These are phyloP conservation scores for Avena atlantica DNA, from an alignment of 176 grass and related monocot genomes.

Conservation along the genomic window DNA sequence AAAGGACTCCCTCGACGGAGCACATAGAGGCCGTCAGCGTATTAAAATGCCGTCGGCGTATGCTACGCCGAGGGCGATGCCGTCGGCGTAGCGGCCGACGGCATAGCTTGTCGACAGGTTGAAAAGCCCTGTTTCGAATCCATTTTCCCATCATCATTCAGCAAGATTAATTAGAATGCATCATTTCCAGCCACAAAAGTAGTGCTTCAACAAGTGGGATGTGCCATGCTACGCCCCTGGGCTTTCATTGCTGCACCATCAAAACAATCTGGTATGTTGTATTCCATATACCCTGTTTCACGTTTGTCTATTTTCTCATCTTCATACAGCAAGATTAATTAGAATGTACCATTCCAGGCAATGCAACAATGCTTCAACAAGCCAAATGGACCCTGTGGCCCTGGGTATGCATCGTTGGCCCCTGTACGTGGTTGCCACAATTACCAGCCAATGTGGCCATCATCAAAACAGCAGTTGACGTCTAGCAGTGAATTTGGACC, in stretches of 20 bases:
- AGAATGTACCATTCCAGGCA: not conserved
- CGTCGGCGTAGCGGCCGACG: too few relatives aligned
- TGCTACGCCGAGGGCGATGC: too few relatives aligned
- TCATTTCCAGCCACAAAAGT: not conserved
- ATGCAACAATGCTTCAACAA: not conserved
- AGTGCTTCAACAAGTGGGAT: not conserved
- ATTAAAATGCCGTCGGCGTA: too few relatives aligned
- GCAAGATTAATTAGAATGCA: not conserved
- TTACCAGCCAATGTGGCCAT: too few relatives aligned
- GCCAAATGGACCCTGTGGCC: not conserved
- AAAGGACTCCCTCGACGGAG: too few relatives aligned
- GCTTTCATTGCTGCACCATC: not conserved
- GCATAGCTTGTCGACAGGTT: too few relatives aligned
- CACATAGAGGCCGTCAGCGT: too few relatives aligned
- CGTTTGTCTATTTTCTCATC: not conserved
- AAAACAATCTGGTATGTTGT: not conserved
- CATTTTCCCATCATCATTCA: not conserved
- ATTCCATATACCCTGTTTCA: not conserved
- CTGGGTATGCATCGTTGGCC: not conserved
- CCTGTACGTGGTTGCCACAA: not conserved
- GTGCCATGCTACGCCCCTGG: not conserved
- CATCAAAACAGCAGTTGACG: too few relatives aligned
- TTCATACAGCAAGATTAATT: not conserved
- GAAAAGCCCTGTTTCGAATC: not conserved
- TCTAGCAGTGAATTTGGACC: too few relatives aligned